Evolutionary conservation across 2,329 filamentous ascomycete genomes (phyloP).

Genomic region (Ceratocystis albifundus): DNA sequence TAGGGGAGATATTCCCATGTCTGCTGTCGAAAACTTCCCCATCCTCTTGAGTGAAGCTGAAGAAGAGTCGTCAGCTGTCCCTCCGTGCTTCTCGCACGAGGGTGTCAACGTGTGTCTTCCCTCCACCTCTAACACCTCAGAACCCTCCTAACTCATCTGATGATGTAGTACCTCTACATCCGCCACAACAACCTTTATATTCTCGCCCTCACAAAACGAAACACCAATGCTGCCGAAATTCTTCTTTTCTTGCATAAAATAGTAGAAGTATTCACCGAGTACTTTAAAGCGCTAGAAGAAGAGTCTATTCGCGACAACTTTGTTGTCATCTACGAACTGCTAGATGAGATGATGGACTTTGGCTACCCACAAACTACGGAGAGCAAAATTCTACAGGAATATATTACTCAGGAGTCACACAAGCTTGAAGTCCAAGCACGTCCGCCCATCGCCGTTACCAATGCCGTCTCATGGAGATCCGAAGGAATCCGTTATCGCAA

Average conservation of each 20-base stretch:
- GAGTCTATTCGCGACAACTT: conserved; percentile 99
- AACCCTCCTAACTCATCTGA: conserved; percentile 24
- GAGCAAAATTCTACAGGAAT: conserved; percentile 96
- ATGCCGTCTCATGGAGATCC: conserved; percentile 94
- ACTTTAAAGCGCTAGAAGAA: conserved; percentile 98
- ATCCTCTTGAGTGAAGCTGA: conserved; percentile 92
- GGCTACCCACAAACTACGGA: conserved; percentile 98
- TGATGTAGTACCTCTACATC: conserved; percentile 83
- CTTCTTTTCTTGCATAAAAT: conserved; percentile 96
- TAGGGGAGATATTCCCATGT: conserved; percentile 97
- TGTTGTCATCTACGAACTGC: conserved; percentile 94
- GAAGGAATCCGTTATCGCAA: conserved; percentile 98
- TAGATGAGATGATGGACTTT: conserved; percentile 99
- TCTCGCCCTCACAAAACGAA: conserved; percentile 93
- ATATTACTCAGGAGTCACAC: conserved; percentile 98
- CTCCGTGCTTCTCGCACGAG: conserved; percentile 95
- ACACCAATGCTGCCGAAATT: conserved; percentile 97
- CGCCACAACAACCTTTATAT: conserved; percentile 98
- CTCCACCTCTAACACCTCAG: conserved; percentile 4
- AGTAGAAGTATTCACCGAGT: conserved; percentile 98
- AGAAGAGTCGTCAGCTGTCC: conserved; percentile 95
- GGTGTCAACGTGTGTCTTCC: conserved; percentile 77
- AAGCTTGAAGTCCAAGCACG: conserved; percentile 94
- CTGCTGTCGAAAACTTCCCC: conserved; percentile 95
- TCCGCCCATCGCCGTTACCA: conserved; percentile 94